These are phyloP conservation scores for Geranium rotundifolium DNA, from an alignment of 345 rosid species.

Conservation along the genomic window DNA sequence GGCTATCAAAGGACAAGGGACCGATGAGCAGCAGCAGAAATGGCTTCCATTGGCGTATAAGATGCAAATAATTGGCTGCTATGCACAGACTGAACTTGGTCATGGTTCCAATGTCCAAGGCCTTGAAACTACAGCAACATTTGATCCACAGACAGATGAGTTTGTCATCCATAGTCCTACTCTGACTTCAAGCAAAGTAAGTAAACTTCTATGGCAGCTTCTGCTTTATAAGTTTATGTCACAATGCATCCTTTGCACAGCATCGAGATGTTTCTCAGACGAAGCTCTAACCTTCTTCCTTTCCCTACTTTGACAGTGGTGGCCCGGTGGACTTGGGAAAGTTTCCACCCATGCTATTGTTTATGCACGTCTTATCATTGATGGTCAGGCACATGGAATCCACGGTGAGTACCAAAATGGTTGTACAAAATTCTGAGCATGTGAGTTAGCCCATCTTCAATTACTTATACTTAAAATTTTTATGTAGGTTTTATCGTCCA, in stretches of 20 bases:
- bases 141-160: slow-evolving; percentile 87
- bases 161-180: slow-evolving; percentile 86
- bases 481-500: slow-evolving; percentile 88
- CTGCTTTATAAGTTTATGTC: not conserved
- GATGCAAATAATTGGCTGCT: slow-evolving; percentile 98
- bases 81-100: slow-evolving; percentile 99
- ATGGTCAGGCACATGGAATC: slow-evolving; percentile 72
- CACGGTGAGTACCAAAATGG: slow-evolving; percentile 45
- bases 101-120: slow-evolving; percentile 99
- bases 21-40: slow-evolving; percentile 86
- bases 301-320: slow-evolving; percentile 50
- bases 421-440: not conserved
- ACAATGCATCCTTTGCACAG: not conserved
- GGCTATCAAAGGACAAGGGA: slow-evolving; percentile 92
- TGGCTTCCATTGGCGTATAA: slow-evolving; percentile 84
- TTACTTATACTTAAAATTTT: slow-evolving; percentile 11
- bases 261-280: not conserved
- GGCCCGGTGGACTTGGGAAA: slow-evolving; percentile 99
- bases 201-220: slow-evolving; percentile 8
- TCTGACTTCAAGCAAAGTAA: slow-evolving; percentile 82
- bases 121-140: slow-evolving; percentile 95
- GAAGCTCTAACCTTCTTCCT: slow-evolving; percentile 3
- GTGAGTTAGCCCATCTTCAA: not conserved
- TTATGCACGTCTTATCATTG: slow-evolving; percentile 77
- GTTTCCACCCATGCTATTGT: slow-evolving; percentile 82